Conservation (phyloP, 2,329 filamentous ascomycete species). For the Ascochyta lentis region DNA sequence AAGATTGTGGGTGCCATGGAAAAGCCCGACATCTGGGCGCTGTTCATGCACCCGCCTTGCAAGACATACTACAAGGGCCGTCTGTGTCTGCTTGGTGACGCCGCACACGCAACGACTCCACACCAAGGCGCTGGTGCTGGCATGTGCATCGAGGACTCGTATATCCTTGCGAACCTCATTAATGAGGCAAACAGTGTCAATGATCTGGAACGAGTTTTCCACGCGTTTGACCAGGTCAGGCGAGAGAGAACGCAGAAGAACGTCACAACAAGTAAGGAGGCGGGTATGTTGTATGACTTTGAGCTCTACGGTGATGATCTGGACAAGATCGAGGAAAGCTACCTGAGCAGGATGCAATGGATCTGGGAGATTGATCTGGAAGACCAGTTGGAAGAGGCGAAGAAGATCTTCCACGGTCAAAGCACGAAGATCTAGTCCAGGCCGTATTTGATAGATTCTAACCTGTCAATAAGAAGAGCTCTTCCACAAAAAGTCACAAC, state of each 20-base stretch:
- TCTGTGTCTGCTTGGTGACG: slow-evolving; percentile 62
- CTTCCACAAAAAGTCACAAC: no score
- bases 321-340: slow-evolving; percentile 45
- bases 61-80: slow-evolving; percentile 53
- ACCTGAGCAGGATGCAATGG: slow-evolving; percentile 46
- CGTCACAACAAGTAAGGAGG: slow-evolving; percentile 39
- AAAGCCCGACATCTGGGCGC: slow-evolving; percentile 62
- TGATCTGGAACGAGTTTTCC: slow-evolving; percentile 45
- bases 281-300: slow-evolving; percentile 50
- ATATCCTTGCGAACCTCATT: slow-evolving; percentile 38
- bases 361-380: slow-evolving; percentile 52
- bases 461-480: no score
- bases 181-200: slow-evolving; percentile 36
- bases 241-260: slow-evolving; percentile 38
- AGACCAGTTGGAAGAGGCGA: slow-evolving; percentile 42
- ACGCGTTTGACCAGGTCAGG: slow-evolving; percentile 38
- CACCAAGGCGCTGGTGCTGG: slow-evolving; percentile 64
- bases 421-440: slow-evolving; percentile 9
- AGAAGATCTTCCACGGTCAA: slow-evolving; percentile 30
- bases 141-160: slow-evolving; percentile 63
- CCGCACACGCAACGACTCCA: slow-evolving; percentile 63
- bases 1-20: slow-evolving; percentile 52
- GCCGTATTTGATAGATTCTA: not conserved
- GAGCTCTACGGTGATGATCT: slow-evolving; percentile 49
- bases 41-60: slow-evolving; percentile 62